Conservation (phyloP, 192 early-diverging fungal genomes). For the Coemansia sp. region DNA sequence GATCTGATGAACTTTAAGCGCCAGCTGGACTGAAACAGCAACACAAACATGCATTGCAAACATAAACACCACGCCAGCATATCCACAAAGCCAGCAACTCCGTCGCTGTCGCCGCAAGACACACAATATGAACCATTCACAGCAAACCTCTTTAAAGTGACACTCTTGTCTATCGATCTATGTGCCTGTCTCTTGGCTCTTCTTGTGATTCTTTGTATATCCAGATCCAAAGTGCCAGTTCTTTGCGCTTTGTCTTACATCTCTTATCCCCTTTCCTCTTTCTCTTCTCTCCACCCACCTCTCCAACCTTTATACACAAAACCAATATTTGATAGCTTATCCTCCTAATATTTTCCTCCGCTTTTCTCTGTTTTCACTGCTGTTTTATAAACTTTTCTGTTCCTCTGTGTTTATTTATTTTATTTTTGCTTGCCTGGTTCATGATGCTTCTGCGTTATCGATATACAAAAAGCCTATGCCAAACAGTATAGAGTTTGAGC, state of each 20-base stretch:
- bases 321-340: slow-evolving; percentile 8
- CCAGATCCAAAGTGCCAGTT: not conserved
- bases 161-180: too few relatives aligned
- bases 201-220: not conserved
- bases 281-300: too few relatives aligned
- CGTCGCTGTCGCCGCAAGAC: too few relatives aligned
- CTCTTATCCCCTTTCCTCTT: slow-evolving; percentile 4
- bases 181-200: not conserved
- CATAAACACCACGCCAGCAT: too few relatives aligned
- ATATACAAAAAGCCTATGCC: too few relatives aligned
- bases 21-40: slow-evolving; percentile 48
- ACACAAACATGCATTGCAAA: not conserved
- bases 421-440: too few relatives aligned
- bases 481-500: too few relatives aligned
- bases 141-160: too few relatives aligned
- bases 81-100: too few relatives aligned
- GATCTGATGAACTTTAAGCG: slow-evolving; percentile 54
- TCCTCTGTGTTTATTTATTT: too few relatives aligned
- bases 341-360: not conserved
- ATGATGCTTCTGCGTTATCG: too few relatives aligned
- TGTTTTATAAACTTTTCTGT: not conserved
- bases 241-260: slow-evolving; percentile 14
- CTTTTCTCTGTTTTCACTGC: not conserved
- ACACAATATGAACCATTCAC: too few relatives aligned
- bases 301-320: not conserved